Conservation (phyloP, 106 monocot genomes). For the Iris macrosiphon region DNA sequence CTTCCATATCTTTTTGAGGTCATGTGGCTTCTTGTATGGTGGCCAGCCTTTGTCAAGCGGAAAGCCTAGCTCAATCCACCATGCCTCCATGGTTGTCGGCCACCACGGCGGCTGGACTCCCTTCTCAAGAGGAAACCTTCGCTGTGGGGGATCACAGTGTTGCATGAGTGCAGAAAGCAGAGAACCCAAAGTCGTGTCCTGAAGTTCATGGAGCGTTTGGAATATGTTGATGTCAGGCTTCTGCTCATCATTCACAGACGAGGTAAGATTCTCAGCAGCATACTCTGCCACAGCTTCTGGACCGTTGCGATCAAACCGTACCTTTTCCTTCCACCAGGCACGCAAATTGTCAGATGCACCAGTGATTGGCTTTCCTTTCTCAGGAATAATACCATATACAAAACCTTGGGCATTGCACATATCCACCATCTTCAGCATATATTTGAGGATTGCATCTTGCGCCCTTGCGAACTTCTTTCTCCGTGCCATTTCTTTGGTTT, state of each 20-base stretch:
- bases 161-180: constrained; percentile 19
- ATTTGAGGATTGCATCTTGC: constrained; percentile 16
- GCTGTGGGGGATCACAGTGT: constrained; percentile 20
- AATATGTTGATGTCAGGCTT: not conserved
- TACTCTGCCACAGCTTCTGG: constrained; percentile 15
- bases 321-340: constrained; percentile 24
- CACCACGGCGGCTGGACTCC: constrained; percentile 15
- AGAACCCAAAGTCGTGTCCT: constrained; percentile 19
- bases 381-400: constrained; percentile 14
- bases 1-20: constrained; percentile 18
- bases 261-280: not conserved
- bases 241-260: not conserved
- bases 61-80: constrained; percentile 13
- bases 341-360: constrained; percentile 18
- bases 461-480: constrained; percentile 11
- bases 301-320: constrained; percentile 15
- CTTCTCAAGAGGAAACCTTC: constrained; percentile 16
- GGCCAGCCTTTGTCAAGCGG: constrained; percentile 1
- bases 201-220: constrained; percentile 8
- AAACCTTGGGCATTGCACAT: constrained; percentile 15
- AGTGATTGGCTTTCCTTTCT: constrained; percentile 11
- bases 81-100: constrained; percentile 6
- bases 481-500: constrained; percentile 9
- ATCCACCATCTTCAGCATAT: constrained; percentile 19
- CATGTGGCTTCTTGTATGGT: constrained; percentile 21